phyloP scores from a whole-genome alignment of 345 rosid species.

The Salix koriyanagi region DNA sequence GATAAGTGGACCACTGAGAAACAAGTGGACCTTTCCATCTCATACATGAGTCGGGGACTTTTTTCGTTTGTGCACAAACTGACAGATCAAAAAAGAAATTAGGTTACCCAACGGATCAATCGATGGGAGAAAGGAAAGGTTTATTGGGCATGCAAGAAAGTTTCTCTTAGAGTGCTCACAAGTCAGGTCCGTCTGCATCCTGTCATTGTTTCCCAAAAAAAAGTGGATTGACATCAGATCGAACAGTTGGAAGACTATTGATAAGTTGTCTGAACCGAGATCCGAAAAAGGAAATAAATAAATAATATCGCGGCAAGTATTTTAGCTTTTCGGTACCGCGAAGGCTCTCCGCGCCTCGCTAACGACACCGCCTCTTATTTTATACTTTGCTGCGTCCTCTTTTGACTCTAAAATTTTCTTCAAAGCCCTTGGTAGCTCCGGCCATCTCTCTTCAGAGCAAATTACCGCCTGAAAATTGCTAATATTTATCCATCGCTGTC shows the following conservation, averaged over 20 bases:
- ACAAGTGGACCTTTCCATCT: not conserved
- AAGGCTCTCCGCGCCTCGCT: not conserved
- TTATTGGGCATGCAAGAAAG: not conserved
- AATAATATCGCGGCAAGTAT: not conserved
- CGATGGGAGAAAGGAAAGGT: not conserved
- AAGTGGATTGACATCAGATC: not conserved
- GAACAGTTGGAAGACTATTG: not conserved
- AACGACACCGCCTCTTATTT: too few relatives aligned
- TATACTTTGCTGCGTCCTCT: not conserved
- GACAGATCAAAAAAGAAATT: not conserved
- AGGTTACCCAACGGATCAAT: not conserved
- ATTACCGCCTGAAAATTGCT: too few relatives aligned
- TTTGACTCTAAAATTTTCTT: not conserved
- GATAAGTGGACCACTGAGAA: conserved; percentile 18
- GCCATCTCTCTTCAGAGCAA: too few relatives aligned
- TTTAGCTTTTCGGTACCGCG: not conserved
- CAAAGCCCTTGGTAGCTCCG: not conserved
- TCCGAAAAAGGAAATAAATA: not conserved
- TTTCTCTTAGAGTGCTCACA: not conserved
- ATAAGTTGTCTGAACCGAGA: not conserved
- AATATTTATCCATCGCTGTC: too few relatives aligned
- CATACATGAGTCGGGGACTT: not conserved
- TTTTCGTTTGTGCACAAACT: not conserved
- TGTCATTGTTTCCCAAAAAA: not conserved
- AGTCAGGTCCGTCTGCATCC: not conserved